Evolutionary conservation across 768 basidiomycete species (phyloP), one percentile per base, ranked within the genome.

Genomic region (Tylopilus sp.): DNA sequence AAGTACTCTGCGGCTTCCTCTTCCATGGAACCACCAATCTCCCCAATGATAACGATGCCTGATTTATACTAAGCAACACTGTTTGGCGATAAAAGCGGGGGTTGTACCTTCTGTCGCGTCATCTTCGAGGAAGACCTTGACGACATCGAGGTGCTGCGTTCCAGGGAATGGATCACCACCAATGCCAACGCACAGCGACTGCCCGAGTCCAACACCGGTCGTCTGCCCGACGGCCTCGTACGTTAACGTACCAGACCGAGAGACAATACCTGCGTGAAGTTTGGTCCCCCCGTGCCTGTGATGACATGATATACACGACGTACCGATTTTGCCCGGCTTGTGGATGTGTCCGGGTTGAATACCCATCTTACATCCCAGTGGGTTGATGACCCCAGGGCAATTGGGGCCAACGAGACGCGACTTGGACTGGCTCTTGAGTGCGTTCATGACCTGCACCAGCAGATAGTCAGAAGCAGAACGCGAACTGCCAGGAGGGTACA

Each of bases 191-290:
- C 93, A 95, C 43, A 98, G 78, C 8, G 94, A 92, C 70, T 99
- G 97, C 30, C 97, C 97, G 52, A 99, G 86, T 49, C 97, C 97
- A 55, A 88, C 95, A 55, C 83, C 82, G 10, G 95, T 98, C 28
- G 95, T 99, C 72, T 98, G 95, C 43, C 89, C 93, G 65, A 98
- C 97, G 50, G 97, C 95, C 76, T 99, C 97, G 69, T 99, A 99
- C 6, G 97, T 98, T 66, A 99, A 74, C 9, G 94, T 97, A 47
- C 94, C 94, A 30, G 94, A 95, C 47, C 94, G 89, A 25, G 94
- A 95, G 44, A 95, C 94, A 58, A 97, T 94, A 50, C 91, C 91
- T 93, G 53, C 15, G 41, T 20, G 1, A 38, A 45, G 30, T 42
- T 39, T 49, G 26, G 18, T 15, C 23, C 4, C 23, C 4, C 21